A percentile compares a stretch with the other conserved stretches of the same genome.
These are phyloP conservation scores for Kodamaea restingae DNA, from an alignment of 805 yeast genomes.

Conservation along the genomic window DNA sequence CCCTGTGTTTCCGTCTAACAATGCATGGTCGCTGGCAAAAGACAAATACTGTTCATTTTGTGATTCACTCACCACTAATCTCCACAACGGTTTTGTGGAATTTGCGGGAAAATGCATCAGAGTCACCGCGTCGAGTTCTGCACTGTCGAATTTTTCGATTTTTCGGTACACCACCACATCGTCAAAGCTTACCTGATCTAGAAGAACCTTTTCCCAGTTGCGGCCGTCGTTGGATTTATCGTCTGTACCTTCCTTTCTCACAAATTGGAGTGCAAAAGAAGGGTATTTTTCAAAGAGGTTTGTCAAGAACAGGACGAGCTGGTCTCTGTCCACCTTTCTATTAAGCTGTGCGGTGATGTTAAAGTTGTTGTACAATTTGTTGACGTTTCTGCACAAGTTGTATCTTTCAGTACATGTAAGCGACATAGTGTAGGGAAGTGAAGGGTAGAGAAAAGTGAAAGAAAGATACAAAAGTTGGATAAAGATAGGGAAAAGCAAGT, in stretches of 20 bases:
- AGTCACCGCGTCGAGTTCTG: not conserved
- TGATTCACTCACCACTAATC: slow-evolving; percentile 1
- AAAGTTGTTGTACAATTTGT: slow-evolving; percentile 1
- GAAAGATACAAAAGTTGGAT: too few relatives aligned
- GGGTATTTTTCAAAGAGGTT: slow-evolving; percentile 1
- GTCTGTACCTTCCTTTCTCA: slow-evolving; percentile 1
- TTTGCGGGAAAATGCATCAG: not conserved
- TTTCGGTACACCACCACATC: slow-evolving; percentile 5
- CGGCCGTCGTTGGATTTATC: not conserved
- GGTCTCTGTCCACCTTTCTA: not conserved
- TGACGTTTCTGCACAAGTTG: slow-evolving; percentile 5
- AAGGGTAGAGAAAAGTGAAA: too few relatives aligned
- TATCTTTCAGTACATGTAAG: not conserved
- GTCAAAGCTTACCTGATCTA: slow-evolving; percentile 3
- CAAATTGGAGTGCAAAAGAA: slow-evolving; percentile 2
- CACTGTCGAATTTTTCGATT: not conserved
- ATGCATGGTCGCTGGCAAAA: slow-evolving; percentile 2
- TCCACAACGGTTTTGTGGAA: slow-evolving; percentile 3
- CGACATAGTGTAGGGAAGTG: too few relatives aligned
- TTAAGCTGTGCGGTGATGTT: slow-evolving; percentile 2
- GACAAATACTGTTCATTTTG: slow-evolving; percentile 2
- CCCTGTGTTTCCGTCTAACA: slow-evolving; percentile 3
- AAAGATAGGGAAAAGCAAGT: too few relatives aligned
- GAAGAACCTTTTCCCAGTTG: slow-evolving; percentile 2
- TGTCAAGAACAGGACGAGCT: not conserved